Percentiles rank a stretch among this genome's conserved stretches.
These are phyloP conservation scores for Sergeia podlipaevii DNA, from an alignment of 208 protist genomes.

Conservation along the genomic window DNA sequence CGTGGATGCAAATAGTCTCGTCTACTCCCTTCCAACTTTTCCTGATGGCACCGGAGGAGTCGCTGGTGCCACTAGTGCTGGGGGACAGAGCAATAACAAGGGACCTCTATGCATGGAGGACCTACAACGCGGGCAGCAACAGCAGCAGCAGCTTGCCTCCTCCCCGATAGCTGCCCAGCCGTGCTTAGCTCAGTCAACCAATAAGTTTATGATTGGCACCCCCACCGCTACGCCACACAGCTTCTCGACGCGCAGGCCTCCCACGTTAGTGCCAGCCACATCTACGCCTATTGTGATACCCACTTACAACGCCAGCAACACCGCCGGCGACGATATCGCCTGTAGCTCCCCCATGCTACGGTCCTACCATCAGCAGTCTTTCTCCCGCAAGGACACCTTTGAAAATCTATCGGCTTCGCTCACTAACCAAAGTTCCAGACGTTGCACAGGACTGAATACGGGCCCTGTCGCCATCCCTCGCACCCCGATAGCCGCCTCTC, in stretches of 20 bases:
- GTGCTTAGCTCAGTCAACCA: slow-evolving; percentile 16
- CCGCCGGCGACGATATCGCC: slow-evolving; percentile 23
- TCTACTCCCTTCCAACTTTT: slow-evolving; percentile 32
- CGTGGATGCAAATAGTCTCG: slow-evolving; percentile 36
- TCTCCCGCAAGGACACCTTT: slow-evolving; percentile 23
- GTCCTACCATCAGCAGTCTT: slow-evolving; percentile 61
- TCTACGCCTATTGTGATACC: slow-evolving; percentile 32
- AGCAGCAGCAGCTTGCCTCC: slow-evolving; percentile 3
- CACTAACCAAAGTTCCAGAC: slow-evolving; percentile 20
- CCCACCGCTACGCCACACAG: slow-evolving; percentile 28
- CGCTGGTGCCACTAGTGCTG: neutral
- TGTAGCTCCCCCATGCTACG: slow-evolving; percentile 54
- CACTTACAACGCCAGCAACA: slow-evolving; percentile 34
- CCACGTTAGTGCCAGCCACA: slow-evolving; percentile 3
- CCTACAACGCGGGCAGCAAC: neutral
- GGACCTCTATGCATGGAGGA: neutral
- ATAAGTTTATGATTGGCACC: slow-evolving; percentile 18
- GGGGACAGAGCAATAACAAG: neutral
- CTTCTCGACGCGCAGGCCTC: slow-evolving; percentile 19
- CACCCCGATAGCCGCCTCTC: neutral
- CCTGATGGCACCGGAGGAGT: slow-evolving; percentile 8
- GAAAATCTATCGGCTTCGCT: slow-evolving; percentile 2
- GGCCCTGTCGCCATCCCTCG: neutral
- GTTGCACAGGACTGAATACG: neutral
- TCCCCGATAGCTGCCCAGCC: too few relatives aligned